phyloP scores from a whole-genome alignment of 2,329 filamentous ascomycete species.

The Gnomoniopsis smithogilvyi region DNA sequence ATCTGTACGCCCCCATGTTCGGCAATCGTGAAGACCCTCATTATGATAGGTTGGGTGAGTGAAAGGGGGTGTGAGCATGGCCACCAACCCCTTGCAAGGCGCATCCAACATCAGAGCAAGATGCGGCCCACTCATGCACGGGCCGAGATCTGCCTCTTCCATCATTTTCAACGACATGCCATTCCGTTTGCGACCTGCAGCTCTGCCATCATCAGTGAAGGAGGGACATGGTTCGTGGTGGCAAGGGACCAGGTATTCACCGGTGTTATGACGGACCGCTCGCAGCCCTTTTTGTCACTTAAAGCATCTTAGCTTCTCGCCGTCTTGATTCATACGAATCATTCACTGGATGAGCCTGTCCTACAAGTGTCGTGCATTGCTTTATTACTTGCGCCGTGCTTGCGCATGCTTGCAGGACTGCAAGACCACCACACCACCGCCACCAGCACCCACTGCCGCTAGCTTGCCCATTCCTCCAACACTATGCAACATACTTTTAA shows the following conservation, averaged over 20 bases:
- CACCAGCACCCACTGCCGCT: background rate
- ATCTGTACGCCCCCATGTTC: conserved; percentile 4
- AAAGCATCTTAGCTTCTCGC: conserved; percentile 5
- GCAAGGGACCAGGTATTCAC: conserved; percentile 24
- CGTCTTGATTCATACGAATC: conserved; percentile 16
- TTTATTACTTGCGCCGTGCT: too few relatives aligned
- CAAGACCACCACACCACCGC: background rate
- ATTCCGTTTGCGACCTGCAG: conserved; percentile 22
- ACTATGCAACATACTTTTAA: conserved; percentile 19
- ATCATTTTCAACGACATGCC: conserved; percentile 33
- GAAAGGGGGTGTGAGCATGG: conserved; percentile 8
- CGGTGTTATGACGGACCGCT: conserved; percentile 22
- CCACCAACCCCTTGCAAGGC: conserved; percentile 13
- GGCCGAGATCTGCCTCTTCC: conserved; percentile 15
- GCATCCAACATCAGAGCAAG: background rate
- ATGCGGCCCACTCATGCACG: conserved; percentile 13
- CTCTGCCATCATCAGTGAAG: conserved; percentile 21
- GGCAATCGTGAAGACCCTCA: conserved; percentile 3
- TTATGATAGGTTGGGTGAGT: conserved; percentile 11
- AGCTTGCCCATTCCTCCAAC: conserved; percentile 5
- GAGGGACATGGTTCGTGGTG: conserved; percentile 40
- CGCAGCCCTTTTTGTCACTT: conserved; percentile 2
- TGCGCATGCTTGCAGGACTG: background rate
- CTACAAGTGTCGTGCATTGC: background rate
- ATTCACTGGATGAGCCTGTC: conserved; percentile 2